phyloP scores from a whole-genome alignment of 805 yeast genomes.

The Torulaspora franciscae region DNA sequence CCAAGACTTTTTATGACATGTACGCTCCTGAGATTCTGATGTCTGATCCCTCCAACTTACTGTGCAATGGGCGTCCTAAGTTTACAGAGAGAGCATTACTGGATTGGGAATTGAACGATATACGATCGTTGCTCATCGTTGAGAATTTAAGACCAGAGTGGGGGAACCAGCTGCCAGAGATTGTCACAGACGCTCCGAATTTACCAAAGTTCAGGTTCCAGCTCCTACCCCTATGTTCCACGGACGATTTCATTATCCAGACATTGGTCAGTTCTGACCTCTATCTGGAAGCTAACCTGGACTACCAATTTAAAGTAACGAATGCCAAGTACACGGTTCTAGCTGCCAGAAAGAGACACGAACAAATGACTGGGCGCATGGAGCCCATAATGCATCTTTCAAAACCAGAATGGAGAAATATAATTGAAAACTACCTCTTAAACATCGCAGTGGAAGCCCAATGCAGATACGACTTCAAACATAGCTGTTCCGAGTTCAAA shows the following conservation, averaged over 20 bases:
- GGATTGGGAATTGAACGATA: constrained; percentile 70
- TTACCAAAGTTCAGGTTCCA: constrained; percentile 43
- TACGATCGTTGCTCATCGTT: constrained; percentile 57
- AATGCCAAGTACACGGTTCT: constrained; percentile 60
- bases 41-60: constrained; percentile 37
- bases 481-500: constrained; percentile 45
- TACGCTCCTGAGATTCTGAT: constrained; percentile 52
- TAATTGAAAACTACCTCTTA: constrained; percentile 62
- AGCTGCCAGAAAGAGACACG: constrained; percentile 51
- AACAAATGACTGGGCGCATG: constrained; percentile 24
- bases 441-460: constrained; percentile 68
- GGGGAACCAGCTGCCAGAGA: constrained; percentile 47
- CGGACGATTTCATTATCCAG: constrained; percentile 46
- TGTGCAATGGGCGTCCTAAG: constrained; percentile 55
- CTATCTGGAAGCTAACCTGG: constrained; percentile 60
- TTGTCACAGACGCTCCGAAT: constrained; percentile 24
- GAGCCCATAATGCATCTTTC: constrained; percentile 37
- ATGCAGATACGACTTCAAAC: constrained; percentile 60
- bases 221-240: constrained; percentile 48
- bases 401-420: constrained; percentile 65
- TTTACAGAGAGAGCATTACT: constrained; percentile 58
- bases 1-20: constrained; percentile 48
- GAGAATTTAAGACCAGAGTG: constrained; percentile 50
- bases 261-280: constrained; percentile 54
- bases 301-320: constrained; percentile 47